Percentiles rank a stretch among this genome's conserved stretches.
phyloP scores from a whole-genome alignment of 108 stramenopile genomes.

The Epithemia pelagica region DNA sequence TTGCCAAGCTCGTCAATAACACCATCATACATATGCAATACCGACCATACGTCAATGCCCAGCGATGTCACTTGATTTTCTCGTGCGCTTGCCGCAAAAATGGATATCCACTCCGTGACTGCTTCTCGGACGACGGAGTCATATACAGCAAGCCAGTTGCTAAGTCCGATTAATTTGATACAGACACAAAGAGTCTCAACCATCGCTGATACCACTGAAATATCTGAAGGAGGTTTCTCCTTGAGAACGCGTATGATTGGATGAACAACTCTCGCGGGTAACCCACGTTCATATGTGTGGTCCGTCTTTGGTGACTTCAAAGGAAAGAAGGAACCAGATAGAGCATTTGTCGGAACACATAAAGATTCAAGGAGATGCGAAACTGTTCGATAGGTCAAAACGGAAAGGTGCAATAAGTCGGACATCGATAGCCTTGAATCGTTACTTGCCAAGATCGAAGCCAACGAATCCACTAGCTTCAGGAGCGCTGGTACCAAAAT shows the following conservation, averaged over 20 bases:
- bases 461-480: conserved; percentile 62
- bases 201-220: conserved; percentile 53
- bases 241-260: conserved; percentile 64
- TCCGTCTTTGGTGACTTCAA: conserved; percentile 9
- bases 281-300: conserved; percentile 1
- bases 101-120: conserved; percentile 46
- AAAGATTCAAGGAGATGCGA: conserved; percentile 49
- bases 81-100: background rate
- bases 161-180: conserved; percentile 53
- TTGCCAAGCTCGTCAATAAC: background rate
- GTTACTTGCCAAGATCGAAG: conserved; percentile 20
- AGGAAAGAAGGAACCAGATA: conserved; percentile 20
- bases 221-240: conserved; percentile 33
- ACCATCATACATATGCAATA: conserved; percentile 3
- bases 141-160: conserved; percentile 69
- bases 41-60: background rate
- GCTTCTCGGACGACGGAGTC: conserved; percentile 42
- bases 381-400: conserved; percentile 54
- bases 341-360: conserved; percentile 10
- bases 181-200: conserved; percentile 70
- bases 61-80: background rate
- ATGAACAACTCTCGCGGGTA: conserved; percentile 73
- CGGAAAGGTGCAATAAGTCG: conserved; percentile 23
- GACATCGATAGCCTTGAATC: conserved; percentile 10
- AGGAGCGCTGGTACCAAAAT: conserved; percentile 82